phyloP scores from a whole-genome alignment of 495 filamentous ascomycete genomes.

The Clohesyomyces aquaticus region DNA sequence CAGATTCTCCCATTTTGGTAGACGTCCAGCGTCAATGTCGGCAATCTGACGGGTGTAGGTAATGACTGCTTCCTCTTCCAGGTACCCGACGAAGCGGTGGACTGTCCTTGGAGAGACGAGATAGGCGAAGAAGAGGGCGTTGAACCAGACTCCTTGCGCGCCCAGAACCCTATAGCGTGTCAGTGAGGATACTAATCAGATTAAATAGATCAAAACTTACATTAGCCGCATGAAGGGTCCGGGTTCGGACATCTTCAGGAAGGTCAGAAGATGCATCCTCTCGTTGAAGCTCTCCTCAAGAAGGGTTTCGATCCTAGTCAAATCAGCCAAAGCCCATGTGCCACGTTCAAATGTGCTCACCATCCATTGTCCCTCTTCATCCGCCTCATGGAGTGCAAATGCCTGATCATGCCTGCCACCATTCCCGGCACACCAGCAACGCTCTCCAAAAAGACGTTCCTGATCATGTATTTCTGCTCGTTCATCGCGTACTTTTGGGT shows the following conservation, averaged over 20 bases:
- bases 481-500: conserved; percentile 64
- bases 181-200: no score
- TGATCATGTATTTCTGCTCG: conserved; percentile 75
- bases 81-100: conserved; percentile 94
- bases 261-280: conserved; percentile 93
- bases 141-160: conserved; percentile 90
- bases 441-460: conserved; percentile 91
- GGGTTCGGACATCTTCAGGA: conserved; percentile 89
- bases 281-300: conserved; percentile 96
- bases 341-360: conserved; percentile 48
- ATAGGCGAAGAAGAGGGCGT: conserved; percentile 87
- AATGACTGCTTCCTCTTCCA: conserved; percentile 95
- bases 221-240: conserved; percentile 86
- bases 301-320: conserved; percentile 79
- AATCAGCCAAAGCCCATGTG: conserved; percentile 10
- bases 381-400: conserved; percentile 77
- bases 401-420: conserved; percentile 92
- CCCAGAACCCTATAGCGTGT: no score
- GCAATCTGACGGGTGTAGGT: conserved; percentile 88
- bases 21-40: conserved; percentile 80
- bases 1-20: conserved; percentile 81
- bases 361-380: conserved; percentile 95
- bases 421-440: conserved; percentile 96
- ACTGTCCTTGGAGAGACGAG: conserved; percentile 85
- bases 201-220: no score